Base-by-base conservation (phyloP, 2,329 filamentous ascomycete species). In the Penicillium sp. region DNA sequence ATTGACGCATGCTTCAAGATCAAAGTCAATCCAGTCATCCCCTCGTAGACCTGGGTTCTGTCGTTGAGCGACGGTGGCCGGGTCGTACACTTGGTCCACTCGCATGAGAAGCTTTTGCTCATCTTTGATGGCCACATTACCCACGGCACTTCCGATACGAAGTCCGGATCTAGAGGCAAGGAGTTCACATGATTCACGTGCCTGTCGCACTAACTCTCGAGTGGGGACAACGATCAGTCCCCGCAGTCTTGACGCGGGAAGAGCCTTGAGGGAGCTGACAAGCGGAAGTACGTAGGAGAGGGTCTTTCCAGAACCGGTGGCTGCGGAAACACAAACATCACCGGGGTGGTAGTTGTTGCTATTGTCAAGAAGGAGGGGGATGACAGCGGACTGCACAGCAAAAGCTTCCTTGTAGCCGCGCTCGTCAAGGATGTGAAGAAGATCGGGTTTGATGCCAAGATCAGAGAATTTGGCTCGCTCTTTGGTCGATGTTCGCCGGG, bases 251-350 rank as follows among this genome's bases (percentile, higher is more conserved):
- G 87, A 88, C 10, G 85, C 79, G 21, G 76, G 75, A 13, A 81
- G 81, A 29, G 82, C 78, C 59, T 87, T 86, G 45, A 99, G 76
- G 46, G 87, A 85, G 42, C 90, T 84, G 4, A 95, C 81, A 53
- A 99, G 85, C 0, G 94, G 94, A 2, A 99, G 76, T 0, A 93
- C 84, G 65, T 99, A 99, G 0, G 93, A 88, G 15, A 99, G 73
- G 0, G 94, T 99, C 70, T 99, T 99, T 51, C 94, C 94, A 0
- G 94, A 97, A 8, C 94, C 94, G 0, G 94, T 99, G 1, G 93
- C 89, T 0, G 95, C 94, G 7, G 91, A 94, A 2, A 99, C 86
- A 42, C 95, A 87, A 4, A 99, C 73, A 69, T 99, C 94, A 5
- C 90, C 88, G 1, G 82, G 75, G 33, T 85, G 80, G 33, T 85